These are phyloP conservation scores for Pseudopithomyces maydicus DNA, from an alignment of 2,329 filamentous ascomycete species.

Conservation along the genomic window DNA sequence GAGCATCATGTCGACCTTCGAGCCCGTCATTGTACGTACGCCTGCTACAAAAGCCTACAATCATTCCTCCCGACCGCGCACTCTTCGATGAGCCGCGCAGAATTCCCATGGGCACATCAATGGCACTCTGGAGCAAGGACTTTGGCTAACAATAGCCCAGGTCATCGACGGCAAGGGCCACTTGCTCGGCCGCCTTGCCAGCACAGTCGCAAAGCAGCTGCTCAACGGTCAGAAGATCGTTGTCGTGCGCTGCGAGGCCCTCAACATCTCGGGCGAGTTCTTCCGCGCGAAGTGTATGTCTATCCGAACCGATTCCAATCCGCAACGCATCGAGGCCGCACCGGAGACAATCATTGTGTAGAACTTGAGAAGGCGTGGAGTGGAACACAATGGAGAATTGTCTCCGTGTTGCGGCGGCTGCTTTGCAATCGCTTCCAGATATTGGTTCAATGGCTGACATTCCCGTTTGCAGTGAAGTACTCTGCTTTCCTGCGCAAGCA, in stretches of 20 bases:
- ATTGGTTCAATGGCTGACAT: constrained; percentile 34
- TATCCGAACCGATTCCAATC: constrained; percentile 20
- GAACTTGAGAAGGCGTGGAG: constrained; percentile 2
- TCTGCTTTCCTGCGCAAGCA: constrained; percentile 99
- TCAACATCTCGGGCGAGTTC: constrained; percentile 99
- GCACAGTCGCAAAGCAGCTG: constrained; percentile 98
- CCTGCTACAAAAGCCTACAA: constrained; percentile 19
- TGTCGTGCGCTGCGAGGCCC: constrained; percentile 95
- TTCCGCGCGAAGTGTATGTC: constrained; percentile 99
- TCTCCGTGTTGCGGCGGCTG: constrained; percentile 14
- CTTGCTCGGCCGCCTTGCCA: constrained; percentile 97
- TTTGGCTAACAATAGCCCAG: constrained; percentile 37
- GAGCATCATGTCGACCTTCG: constrained; percentile 67
- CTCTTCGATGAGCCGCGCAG: constrained; percentile 12
- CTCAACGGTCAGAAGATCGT: constrained; percentile 99
- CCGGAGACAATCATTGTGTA: constrained; percentile 18
- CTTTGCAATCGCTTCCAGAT: background rate
- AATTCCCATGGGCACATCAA: constrained; percentile 1
- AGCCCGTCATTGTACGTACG: constrained; percentile 66
- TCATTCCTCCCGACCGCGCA: constrained; percentile 1
- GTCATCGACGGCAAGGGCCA: constrained; percentile 99
- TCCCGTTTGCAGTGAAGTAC: constrained; percentile 86
- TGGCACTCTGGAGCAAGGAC: constrained; percentile 8
- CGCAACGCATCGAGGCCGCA: constrained; percentile 14
- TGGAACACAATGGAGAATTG: constrained; percentile 2